These are phyloP conservation scores for Groenewaldozyma sp. DNA, from an alignment of 1,139 yeast genomes.

Conservation along the genomic window DNA sequence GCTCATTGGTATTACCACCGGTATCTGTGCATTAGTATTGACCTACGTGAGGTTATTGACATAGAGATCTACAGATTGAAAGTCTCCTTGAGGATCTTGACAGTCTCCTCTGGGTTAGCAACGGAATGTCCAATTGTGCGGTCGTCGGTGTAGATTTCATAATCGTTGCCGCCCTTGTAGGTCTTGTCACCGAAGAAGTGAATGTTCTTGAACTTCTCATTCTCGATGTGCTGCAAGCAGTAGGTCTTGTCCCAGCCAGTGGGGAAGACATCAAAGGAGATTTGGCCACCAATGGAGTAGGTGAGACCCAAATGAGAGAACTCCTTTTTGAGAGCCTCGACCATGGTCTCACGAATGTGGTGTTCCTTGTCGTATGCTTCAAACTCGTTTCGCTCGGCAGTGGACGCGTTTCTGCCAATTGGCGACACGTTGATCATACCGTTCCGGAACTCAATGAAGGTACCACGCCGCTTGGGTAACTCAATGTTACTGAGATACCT, in stretches of 20 bases:
- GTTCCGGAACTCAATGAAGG: conserved; percentile 96
- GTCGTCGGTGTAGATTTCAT: conserved; percentile 82
- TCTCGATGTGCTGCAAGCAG: conserved; percentile 84
- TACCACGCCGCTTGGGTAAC: conserved; percentile 79
- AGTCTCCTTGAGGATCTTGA: conserved; percentile 69
- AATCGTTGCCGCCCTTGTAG: conserved; percentile 96
- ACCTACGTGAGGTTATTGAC: conserved; percentile 84
- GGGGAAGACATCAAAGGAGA: conserved; percentile 98
- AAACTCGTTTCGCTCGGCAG: conserved; percentile 84
- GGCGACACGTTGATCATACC: conserved; percentile 99
- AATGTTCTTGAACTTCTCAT: conserved; percentile 74
- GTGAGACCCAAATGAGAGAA: conserved; percentile 82
- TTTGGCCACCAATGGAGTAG: conserved; percentile 98
- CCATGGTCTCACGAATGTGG: conserved; percentile 75
- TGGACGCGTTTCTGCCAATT: conserved; percentile 95
- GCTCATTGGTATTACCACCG: conserved; percentile 96
- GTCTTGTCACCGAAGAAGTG: conserved; percentile 99
- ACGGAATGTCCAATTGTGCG: conserved; percentile 97
- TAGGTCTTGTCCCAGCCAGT: conserved; percentile 99
- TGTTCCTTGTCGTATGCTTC: conserved; percentile 74
- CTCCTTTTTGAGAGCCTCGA: conserved; percentile 68
- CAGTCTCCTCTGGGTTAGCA: conserved; percentile 79
- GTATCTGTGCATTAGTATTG: conserved; percentile 87
- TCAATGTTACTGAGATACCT: conserved; percentile 79
- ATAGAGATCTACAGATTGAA: conserved; percentile 36